Evolutionary conservation across 2,329 filamentous ascomycete genomes (phyloP).

Genomic region (Penicillium sp.): DNA sequence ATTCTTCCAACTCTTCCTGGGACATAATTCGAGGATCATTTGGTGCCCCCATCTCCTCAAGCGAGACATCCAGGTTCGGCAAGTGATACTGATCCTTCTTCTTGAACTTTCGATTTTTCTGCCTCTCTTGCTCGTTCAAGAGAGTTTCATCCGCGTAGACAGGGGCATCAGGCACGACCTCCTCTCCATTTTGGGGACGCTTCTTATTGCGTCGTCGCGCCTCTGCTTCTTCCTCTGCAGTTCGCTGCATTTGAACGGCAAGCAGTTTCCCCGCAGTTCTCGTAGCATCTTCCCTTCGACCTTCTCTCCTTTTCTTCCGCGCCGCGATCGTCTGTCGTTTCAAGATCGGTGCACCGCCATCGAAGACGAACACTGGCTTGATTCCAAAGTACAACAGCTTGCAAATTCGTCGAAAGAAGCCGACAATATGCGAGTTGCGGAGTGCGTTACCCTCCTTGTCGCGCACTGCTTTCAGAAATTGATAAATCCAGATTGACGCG

Average conservation of each 20-base stretch:
- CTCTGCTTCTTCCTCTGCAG: constrained; percentile 77
- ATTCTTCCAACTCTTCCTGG: constrained; percentile 88
- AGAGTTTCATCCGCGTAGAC: constrained; percentile 91
- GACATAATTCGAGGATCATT: constrained; percentile 97
- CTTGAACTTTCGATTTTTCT: constrained; percentile 73
- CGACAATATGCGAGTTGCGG: constrained; percentile 92
- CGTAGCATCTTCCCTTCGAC: constrained; percentile 87
- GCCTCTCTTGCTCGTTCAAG: constrained; percentile 75
- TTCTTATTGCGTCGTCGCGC: constrained; percentile 59
- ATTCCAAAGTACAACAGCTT: constrained; percentile 97
- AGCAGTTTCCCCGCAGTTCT: constrained; percentile 88
- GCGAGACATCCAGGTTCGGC: constrained; percentile 75
- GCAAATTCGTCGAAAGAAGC: constrained; percentile 97
- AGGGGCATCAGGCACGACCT: constrained; percentile 67
- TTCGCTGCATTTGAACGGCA: constrained; percentile 89
- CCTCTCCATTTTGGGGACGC: constrained; percentile 58
- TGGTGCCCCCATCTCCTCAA: constrained; percentile 82
- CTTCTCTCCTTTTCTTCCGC: constrained; percentile 78
- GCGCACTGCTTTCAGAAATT: constrained; percentile 97
- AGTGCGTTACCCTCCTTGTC: constrained; percentile 98
- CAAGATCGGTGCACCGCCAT: constrained; percentile 86
- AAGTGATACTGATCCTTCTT: constrained; percentile 96
- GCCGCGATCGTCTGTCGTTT: constrained; percentile 88
- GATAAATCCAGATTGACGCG: constrained; percentile 99
- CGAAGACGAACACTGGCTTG: constrained; percentile 95